Base-by-base conservation (phyloP, 352 stramenopile species). In the Thraustochytrium striatum region DNA sequence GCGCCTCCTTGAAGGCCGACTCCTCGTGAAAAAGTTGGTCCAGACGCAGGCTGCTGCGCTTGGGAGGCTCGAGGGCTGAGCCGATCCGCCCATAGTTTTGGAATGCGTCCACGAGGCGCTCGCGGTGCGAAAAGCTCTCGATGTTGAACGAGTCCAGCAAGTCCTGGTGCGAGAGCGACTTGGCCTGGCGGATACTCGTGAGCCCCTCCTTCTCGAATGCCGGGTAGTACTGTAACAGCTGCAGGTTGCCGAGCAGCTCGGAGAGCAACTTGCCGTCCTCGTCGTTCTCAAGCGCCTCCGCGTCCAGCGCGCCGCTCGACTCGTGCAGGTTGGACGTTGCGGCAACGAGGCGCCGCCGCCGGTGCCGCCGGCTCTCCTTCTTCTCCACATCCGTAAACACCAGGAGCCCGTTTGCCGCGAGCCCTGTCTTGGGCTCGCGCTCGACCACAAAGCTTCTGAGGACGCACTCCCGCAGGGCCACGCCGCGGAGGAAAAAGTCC, bases 81-180 rank as follows among this genome's bases (percentile, higher is more conserved):
- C 65, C 65, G 9, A 75, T 38, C 16, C 52, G 44, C 7, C 65
- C 65, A 75, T 75, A 75, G 52, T 75, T 75, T 16, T 25, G 52
- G 25, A 75, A 75, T n/a, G 65, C 65, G 36, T 61, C 32, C 1
- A 75, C n/a, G 8, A 75, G 65, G 11, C 52, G 43, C 35, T 75
- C 65, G 19, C 52, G 65, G 36, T 75, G 65, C 44, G 65, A 41
- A 72, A 75, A 75, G 11, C 7, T 25, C 0, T 1, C 32, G 19
- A 75, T 38, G 7, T 38, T 38, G 2, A 75, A 75, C 16, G 47
- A 55, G 13, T 75, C 65, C 11, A 38, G 44, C 11, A 75, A 28
- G 7, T 75, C 65, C 13, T 13, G 13, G 30, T 75, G 65, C 16
- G 65, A 44, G 0, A 75, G 50, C 21, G n/a, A 32, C 36, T 75